A percentile compares a stretch with the other conserved stretches of the same genome.
Evolutionary conservation across 2,329 filamentous ascomycete species (phyloP).

Genomic region (Exophiala bonariae): DNA sequence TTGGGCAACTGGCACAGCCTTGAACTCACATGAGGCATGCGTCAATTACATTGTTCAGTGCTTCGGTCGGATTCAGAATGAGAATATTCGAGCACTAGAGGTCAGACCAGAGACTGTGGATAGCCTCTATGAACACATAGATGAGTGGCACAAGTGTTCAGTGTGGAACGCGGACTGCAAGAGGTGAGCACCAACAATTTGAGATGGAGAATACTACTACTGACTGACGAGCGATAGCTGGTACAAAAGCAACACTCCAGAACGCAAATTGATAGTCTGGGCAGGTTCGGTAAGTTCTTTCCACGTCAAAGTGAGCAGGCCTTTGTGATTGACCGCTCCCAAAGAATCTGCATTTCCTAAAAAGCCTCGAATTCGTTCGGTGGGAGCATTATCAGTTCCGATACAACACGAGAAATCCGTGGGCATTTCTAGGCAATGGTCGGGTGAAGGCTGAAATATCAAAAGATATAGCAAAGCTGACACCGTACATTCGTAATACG

Average conservation of each 20-base stretch:
- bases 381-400: slow-evolving; percentile 11
- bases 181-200: too few species aligned
- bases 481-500: slow-evolving; percentile 8
- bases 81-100: slow-evolving; percentile 36
- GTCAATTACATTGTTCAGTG: slow-evolving; percentile 37
- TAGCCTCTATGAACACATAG: slow-evolving; percentile 30
- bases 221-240: slow-evolving; percentile 43
- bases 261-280: slow-evolving; percentile 10
- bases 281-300: slow-evolving; percentile 10
- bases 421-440: slow-evolving; percentile 14
- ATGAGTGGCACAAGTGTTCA: slow-evolving; percentile 36
- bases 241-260: slow-evolving; percentile 13
- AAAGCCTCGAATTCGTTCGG: slow-evolving; percentile 4
- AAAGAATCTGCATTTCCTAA: slow-evolving; percentile 13
- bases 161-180: slow-evolving; percentile 36
- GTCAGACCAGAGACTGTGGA: slow-evolving; percentile 21
- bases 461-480: slow-evolving; percentile 1
- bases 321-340: neutral
- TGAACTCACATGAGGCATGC: slow-evolving; percentile 24
- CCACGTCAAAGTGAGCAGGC: neutral
- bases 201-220: too few species aligned
- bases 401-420: slow-evolving; percentile 8
- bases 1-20: slow-evolving; percentile 21
- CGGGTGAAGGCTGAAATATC: slow-evolving; percentile 5
- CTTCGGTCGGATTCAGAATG: slow-evolving; percentile 36